Percentiles rank a stretch among this genome's conserved stretches.
phyloP scores from a whole-genome alignment of 345 rosid genomes.

The Aquilaria sinensis region DNA sequence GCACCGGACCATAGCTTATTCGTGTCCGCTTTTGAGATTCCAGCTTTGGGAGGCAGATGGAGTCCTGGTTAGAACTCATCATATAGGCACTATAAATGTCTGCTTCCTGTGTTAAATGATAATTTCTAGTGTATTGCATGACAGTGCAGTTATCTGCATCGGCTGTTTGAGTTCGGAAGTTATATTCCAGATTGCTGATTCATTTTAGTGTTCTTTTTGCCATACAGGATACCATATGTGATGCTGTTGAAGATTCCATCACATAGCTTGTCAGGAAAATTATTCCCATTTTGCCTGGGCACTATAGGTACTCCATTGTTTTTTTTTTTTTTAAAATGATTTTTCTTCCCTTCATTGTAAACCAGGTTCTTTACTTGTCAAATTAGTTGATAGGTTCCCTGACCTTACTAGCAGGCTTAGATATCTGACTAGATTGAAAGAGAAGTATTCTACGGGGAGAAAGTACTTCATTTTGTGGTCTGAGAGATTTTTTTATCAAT shows the following conservation, averaged over 20 bases:
- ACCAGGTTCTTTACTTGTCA: background rate
- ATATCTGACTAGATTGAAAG: no score
- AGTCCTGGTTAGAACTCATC: background rate
- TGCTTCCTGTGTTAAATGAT: background rate
- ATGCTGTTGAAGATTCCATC: constrained; percentile 95
- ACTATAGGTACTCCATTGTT: constrained; percentile 60
- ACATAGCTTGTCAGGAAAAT: constrained; percentile 99
- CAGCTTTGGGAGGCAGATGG: background rate
- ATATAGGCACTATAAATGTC: background rate
- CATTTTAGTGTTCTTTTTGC: constrained; percentile 11
- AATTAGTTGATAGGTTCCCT: background rate
- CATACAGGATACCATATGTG: constrained; percentile 75
- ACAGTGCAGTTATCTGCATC: constrained; percentile 10
- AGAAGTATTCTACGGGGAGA: no score
- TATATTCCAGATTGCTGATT: constrained; percentile 3
- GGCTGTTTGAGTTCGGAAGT: background rate
- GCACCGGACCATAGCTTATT: no score
- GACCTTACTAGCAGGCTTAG: no score
- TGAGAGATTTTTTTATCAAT: no score
- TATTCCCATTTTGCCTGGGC: constrained; percentile 95
- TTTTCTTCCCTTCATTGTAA: background rate
- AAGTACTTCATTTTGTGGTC: no score
- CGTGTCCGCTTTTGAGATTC: no score
- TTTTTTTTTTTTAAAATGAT: constrained; percentile 5
- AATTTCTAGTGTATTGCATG: background rate